A percentile compares a stretch with the other conserved stretches of the same genome.
phyloP scores from a whole-genome alignment of 2,329 filamentous ascomycete species.

The Chrysosporium keratinophilum region DNA sequence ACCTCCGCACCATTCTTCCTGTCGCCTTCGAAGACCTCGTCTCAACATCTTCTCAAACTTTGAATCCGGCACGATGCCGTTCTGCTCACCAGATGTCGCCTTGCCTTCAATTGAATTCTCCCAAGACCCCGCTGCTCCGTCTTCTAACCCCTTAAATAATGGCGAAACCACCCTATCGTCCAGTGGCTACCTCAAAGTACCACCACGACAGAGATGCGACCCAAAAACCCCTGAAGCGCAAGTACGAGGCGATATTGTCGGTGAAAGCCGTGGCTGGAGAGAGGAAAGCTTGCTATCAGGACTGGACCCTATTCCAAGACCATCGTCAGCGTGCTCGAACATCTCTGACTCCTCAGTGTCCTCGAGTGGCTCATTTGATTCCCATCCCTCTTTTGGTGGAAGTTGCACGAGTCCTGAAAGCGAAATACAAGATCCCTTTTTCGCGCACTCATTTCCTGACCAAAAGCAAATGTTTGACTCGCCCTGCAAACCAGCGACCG shows the following conservation, averaged over 20 bases:
- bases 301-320: constrained; percentile 42
- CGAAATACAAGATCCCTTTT: constrained; percentile 48
- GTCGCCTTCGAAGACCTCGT: constrained; percentile 32
- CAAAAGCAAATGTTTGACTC: constrained; percentile 32
- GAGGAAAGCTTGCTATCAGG: constrained; percentile 24
- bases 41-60: constrained; percentile 29
- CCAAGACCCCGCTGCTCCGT: constrained; percentile 1
- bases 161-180: constrained; percentile 20
- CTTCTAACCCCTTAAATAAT: constrained; percentile 13
- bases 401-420: constrained; percentile 53
- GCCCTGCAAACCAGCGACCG: constrained; percentile 27
- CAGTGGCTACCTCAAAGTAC: constrained; percentile 32
- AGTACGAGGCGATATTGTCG: constrained; percentile 31
- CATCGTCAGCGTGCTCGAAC: constrained; percentile 48
- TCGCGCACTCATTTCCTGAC: constrained; percentile 31
- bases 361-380: constrained; percentile 47
- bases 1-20: constrained; percentile 36
- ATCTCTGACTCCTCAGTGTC: constrained; percentile 54
- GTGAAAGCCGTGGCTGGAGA: constrained; percentile 26
- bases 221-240: constrained; percentile 39
- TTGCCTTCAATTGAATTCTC: constrained; percentile 37
- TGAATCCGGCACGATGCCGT: constrained; percentile 26
- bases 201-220: constrained; percentile 29
- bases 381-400: constrained; percentile 47
- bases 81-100: constrained; percentile 30